A percentile compares a stretch with the other conserved stretches of the same genome.
phyloP scores from a whole-genome alignment of 148 eudicot genomes.

The Salicornia ramosissima region DNA sequence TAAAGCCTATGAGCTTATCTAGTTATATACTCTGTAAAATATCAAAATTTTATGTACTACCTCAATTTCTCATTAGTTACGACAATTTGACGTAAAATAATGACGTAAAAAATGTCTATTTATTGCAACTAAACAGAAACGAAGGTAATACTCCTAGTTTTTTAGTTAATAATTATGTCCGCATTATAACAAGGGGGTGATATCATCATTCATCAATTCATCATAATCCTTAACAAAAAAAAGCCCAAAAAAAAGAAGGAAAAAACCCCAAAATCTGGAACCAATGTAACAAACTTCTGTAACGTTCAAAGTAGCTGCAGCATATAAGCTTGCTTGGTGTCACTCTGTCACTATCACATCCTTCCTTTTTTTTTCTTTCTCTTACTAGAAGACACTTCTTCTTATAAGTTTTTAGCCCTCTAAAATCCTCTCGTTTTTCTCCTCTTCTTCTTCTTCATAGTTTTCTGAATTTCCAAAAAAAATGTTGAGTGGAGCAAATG shows the following conservation, averaged over 20 bases:
- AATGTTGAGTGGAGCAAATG: conserved; percentile 26
- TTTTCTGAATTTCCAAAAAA: not conserved
- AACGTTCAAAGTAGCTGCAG: conserved; percentile 18
- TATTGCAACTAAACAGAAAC: too few species aligned
- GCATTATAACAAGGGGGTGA: not conserved
- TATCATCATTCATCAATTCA: not conserved
- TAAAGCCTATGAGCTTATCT: too few species aligned
- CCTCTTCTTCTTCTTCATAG: not conserved
- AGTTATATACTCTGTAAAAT: too few species aligned
- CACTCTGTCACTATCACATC: conserved; percentile 13
- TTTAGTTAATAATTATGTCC: too few species aligned
- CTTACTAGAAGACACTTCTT: conserved; percentile 5
- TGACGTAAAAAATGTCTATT: too few species aligned
- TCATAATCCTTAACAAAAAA: not conserved
- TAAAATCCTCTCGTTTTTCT: not conserved
- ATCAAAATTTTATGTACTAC: too few species aligned
- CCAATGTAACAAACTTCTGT: conserved; percentile 27
- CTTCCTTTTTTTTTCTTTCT: not conserved
- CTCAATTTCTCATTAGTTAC: too few species aligned
- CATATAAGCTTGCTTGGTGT: not conserved
- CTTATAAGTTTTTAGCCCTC: too few species aligned
- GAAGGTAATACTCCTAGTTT: too few species aligned
- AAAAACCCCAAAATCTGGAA: not conserved
- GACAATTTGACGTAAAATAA: too few species aligned
- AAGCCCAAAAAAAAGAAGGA: not conserved